Evolutionary conservation across 1,139 yeast species (phyloP).

Genomic region (Yamadazyma aaseri): DNA sequence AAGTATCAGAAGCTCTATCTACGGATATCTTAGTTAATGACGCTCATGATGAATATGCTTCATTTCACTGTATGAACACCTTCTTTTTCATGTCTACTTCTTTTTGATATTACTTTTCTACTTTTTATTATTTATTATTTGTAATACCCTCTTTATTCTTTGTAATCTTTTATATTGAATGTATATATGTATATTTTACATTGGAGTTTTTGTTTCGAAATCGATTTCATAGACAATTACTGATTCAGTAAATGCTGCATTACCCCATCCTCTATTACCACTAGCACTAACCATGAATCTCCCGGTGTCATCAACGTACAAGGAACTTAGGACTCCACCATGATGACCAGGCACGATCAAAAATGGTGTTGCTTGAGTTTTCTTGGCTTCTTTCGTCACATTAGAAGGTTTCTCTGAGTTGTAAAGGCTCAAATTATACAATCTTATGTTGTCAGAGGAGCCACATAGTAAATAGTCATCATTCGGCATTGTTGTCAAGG

Average conservation of each 20-base stretch:
- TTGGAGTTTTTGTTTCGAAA: constrained; percentile 18
- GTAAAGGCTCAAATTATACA: constrained; percentile 69
- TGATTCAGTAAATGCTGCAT: constrained; percentile 74
- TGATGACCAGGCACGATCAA: constrained; percentile 64
- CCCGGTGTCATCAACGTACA: constrained; percentile 81
- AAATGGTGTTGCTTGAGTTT: constrained; percentile 52
- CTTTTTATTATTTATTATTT: no score
- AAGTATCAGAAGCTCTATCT: constrained; percentile 26
- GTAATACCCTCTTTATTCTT: no score
- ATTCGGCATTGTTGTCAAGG: constrained; percentile 79
- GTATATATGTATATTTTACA: constrained; percentile 1
- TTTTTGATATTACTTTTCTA: no score
- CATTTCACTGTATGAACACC: no score
- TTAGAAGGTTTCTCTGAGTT: constrained; percentile 29
- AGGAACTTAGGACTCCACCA: constrained; percentile 55
- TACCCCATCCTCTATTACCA: constrained; percentile 94
- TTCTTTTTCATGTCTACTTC: no score
- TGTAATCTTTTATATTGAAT: no score
- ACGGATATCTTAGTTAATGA: constrained; percentile 12
- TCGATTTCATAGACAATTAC: constrained; percentile 78
- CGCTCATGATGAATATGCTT: neutral
- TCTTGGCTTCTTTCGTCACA: constrained; percentile 20
- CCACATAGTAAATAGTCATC: constrained; percentile 80
- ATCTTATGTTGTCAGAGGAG: constrained; percentile 82
- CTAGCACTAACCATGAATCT: constrained; percentile 87